A percentile compares a stretch with the other conserved stretches of the same genome.
phyloP scores from a whole-genome alignment of 2,329 filamentous ascomycete species.

The Ophiostoma sp. region DNA sequence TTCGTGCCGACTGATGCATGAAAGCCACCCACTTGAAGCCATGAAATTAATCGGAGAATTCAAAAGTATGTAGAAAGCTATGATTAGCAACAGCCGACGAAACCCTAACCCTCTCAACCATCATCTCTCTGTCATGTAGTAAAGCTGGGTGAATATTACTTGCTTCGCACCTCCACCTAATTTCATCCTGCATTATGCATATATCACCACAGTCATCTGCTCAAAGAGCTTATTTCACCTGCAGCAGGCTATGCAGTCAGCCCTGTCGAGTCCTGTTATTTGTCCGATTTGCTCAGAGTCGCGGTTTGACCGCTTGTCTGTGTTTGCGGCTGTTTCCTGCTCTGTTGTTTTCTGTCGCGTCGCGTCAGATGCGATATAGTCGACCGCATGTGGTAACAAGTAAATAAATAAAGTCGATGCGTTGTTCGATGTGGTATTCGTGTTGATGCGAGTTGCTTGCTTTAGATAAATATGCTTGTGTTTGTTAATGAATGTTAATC shows the following conservation, averaged over 20 bases:
- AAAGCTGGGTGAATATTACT: neutral
- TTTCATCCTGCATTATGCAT: constrained; percentile 3
- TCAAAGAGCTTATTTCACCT: constrained; percentile 7
- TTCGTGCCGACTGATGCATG: too few species aligned
- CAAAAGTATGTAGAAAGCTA: neutral
- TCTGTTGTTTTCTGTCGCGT: neutral
- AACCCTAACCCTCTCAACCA: neutral
- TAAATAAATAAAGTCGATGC: neutral
- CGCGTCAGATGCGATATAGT: neutral
- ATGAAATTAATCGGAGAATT: constrained; percentile 8
- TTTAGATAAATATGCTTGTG: neutral
- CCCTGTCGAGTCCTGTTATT: neutral
- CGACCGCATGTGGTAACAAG: neutral
- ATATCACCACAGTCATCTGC: neutral
- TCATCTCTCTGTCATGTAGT: neutral
- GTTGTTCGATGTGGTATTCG: neutral
- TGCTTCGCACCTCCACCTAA: neutral
- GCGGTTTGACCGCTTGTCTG: neutral
- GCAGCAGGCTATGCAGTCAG: neutral
- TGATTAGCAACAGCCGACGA: neutral
- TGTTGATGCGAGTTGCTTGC: neutral
- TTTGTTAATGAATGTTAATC: neutral
- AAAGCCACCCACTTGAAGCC: neutral
- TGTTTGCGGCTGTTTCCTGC: neutral
- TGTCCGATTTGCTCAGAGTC: neutral